Conservation (phyloP, 495 filamentous ascomycete genomes). For the Penicillium antarcticum region DNA sequence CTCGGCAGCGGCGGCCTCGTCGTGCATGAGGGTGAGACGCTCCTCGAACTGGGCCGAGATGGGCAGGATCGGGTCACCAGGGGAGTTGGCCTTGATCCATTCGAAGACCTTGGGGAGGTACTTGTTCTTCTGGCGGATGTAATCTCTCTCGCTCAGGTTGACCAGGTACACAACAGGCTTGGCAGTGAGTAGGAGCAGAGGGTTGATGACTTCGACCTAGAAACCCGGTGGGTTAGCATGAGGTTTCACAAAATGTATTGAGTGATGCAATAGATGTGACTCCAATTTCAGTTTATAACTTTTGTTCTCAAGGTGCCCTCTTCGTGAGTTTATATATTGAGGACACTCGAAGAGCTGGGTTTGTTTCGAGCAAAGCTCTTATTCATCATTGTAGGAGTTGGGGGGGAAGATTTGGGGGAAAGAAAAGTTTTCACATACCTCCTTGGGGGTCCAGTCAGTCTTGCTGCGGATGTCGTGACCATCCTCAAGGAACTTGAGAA, state of each 20-base stretch:
- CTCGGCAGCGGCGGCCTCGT: constrained; percentile 72
- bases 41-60: constrained; percentile 92
- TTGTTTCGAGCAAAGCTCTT: constrained; percentile 97
- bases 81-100: constrained; percentile 88
- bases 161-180: constrained; percentile 98
- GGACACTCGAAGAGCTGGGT: constrained; percentile 99
- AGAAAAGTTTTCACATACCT: constrained; percentile 63
- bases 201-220: constrained; percentile 97
- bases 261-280: constrained; percentile 14
- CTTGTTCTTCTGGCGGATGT: constrained; percentile 99
- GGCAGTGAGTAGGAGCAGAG: constrained; percentile 88
- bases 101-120: constrained; percentile 86
- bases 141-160: constrained; percentile 96
- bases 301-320: constrained; percentile 80
- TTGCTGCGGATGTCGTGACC: constrained; percentile 93
- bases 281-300: constrained; percentile 50
- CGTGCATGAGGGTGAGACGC: constrained; percentile 74
- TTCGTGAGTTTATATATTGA: constrained; percentile 58
- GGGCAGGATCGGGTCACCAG: constrained; percentile 86
- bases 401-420: constrained; percentile 5
- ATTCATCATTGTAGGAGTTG: constrained; percentile 73
- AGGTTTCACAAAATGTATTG: constrained; percentile 24
- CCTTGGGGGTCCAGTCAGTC: constrained; percentile 85
- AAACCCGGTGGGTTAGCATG: constrained; percentile 19
- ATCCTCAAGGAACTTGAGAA: constrained; percentile 74